Evolutionary conservation across 1,139 yeast species (phyloP).

Genomic region (Zygoascus hellenicus): DNA sequence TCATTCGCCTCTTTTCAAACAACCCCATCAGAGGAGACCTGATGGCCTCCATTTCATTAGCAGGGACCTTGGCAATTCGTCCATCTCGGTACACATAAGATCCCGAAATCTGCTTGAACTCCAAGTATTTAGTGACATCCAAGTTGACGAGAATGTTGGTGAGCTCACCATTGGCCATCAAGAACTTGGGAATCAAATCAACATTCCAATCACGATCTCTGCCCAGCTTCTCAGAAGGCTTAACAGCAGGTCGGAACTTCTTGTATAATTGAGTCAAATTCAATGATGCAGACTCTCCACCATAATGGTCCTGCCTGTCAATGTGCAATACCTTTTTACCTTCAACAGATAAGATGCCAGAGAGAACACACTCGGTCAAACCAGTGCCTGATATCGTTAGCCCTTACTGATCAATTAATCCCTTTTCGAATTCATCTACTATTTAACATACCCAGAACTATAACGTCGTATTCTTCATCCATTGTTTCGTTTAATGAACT

Average conservation of each 20-base stretch:
- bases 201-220: conserved; percentile 98
- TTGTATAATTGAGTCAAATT: conserved; percentile 46
- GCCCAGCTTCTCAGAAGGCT: conserved; percentile 67
- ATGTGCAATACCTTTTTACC: conserved; percentile 96
- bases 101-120: conserved; percentile 92
- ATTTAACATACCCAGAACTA: conserved; percentile 54
- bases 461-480: conserved; percentile 96
- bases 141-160: conserved; percentile 94
- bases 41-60: conserved; percentile 87
- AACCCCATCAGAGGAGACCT: conserved; percentile 91
- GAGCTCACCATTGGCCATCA: conserved; percentile 97
- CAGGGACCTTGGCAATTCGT: conserved; percentile 89
- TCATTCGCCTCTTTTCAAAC: conserved; percentile 94
- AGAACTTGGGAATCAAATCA: conserved; percentile 91
- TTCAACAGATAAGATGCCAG: conserved; percentile 91
- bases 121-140: conserved; percentile 91
- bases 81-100: conserved; percentile 91
- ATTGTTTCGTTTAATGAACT: conserved; percentile 37
- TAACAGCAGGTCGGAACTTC: conserved; percentile 38
- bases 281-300: conserved; percentile 70
- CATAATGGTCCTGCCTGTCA: conserved; percentile 94
- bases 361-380: conserved; percentile 89
- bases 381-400: conserved; percentile 46
- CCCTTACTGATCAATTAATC: background rate
- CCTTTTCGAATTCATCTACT: background rate